Percentiles rank a stretch among this genome's conserved stretches.
Evolutionary conservation across 2,329 filamentous ascomycete species (phyloP).

Genomic region (Ploettnerulaceae sp.): DNA sequence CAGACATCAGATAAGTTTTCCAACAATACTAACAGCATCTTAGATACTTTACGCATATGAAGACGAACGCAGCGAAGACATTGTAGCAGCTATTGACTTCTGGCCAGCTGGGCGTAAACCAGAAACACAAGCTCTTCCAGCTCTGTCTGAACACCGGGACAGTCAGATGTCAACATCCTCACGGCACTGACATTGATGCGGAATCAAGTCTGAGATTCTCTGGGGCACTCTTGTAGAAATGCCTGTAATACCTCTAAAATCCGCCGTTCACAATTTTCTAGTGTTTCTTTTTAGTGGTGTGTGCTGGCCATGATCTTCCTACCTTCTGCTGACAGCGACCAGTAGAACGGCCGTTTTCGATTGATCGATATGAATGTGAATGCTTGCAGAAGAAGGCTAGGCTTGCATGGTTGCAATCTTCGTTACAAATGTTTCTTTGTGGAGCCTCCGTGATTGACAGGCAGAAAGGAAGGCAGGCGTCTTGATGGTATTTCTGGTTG

Average conservation of each 20-base stretch:
- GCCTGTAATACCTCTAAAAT: conserved; percentile 14
- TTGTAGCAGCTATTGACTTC: conserved; percentile 93
- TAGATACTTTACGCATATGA: conserved; percentile 98
- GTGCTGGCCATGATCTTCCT: conserved; percentile 27
- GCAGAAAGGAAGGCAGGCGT: conserved; percentile 1
- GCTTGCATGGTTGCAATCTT: neutral
- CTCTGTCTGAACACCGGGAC: conserved; percentile 20
- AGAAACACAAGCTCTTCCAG: conserved; percentile 22
- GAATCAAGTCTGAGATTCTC: conserved; percentile 10
- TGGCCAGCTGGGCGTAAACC: conserved; percentile 50
- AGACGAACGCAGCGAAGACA: conserved; percentile 88
- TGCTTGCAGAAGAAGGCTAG: conserved; percentile 18
- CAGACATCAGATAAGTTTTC: conserved; percentile 1
- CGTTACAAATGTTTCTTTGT: neutral
- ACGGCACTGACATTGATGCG: conserved; percentile 22
- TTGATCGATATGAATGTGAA: conserved; percentile 1
- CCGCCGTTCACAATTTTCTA: conserved; percentile 10
- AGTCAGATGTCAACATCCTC: conserved; percentile 19
- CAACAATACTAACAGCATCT: conserved; percentile 27
- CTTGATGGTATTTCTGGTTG: neutral
- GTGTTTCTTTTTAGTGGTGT: conserved; percentile 17
- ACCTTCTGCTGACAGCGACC: neutral
- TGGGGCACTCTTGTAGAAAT: conserved; percentile 19
- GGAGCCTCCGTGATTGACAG: conserved; percentile 21
- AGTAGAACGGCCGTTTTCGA: neutral